These are phyloP conservation scores for Tubosaeta sp. DNA, from an alignment of 768 basidiomycete genomes.

Conservation along the genomic window DNA sequence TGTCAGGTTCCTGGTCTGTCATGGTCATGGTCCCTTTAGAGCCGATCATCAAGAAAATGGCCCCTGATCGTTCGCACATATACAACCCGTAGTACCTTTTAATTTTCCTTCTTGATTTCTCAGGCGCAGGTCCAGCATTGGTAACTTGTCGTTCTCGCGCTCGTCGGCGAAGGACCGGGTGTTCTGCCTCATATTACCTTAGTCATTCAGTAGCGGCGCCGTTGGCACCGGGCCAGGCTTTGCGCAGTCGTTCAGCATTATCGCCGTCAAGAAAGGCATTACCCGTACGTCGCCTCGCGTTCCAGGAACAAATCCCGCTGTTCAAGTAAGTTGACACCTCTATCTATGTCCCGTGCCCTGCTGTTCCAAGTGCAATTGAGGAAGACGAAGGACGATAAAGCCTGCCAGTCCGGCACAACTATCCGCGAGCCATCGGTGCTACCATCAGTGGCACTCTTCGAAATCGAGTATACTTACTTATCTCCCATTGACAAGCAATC, in stretches of 20 bases:
- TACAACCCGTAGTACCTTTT: neutral
- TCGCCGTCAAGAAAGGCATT: neutral
- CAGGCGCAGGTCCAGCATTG: neutral
- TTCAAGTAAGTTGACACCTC: neutral
- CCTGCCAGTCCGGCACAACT: neutral
- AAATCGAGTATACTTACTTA: neutral
- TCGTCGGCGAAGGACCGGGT: neutral
- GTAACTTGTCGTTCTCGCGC: neutral
- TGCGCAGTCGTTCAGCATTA: neutral
- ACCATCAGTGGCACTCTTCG: neutral
- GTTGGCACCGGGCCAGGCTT: neutral
- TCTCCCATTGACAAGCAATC: neutral
- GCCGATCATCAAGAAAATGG: slow-evolving; percentile 46
- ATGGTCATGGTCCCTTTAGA: slow-evolving; percentile 58
- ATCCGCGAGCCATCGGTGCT: neutral
- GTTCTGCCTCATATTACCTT: neutral
- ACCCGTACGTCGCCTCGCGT: neutral
- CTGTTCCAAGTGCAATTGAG: neutral
- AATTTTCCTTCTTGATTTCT: neutral
- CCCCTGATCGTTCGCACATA: neutral
- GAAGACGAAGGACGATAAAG: neutral
- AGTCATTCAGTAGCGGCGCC: neutral
- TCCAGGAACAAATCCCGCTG: neutral
- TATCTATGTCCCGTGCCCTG: neutral
- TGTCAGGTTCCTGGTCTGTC: neutral